Conservation (phyloP, 495 filamentous ascomycete genomes). For the Hypoxylon cercidicola region DNA sequence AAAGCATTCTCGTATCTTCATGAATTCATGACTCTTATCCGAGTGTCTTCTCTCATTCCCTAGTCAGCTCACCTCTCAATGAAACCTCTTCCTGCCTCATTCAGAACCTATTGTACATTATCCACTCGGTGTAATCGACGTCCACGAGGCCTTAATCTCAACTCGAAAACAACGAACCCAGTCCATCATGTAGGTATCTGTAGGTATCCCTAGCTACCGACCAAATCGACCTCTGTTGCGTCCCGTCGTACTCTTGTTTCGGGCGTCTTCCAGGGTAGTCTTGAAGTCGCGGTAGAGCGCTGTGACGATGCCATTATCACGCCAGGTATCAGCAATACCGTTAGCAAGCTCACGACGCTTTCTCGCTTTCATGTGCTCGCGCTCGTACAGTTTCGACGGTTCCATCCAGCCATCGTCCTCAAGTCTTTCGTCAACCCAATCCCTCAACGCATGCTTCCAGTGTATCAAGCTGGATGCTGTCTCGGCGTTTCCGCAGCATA, state of each 20-base stretch:
- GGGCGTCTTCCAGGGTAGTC: conserved; percentile 47
- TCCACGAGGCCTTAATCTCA: too few relatives aligned
- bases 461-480: conserved; percentile 76
- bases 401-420: conserved; percentile 61
- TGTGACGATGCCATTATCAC: conserved; percentile 34
- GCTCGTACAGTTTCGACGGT: conserved; percentile 53
- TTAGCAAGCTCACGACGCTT: conserved; percentile 63
- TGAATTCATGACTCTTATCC: neutral
- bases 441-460: conserved; percentile 79
- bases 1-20: neutral
- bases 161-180: too few relatives aligned
- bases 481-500: conserved; percentile 73
- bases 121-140: too few relatives aligned
- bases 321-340: conserved; percentile 55
- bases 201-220: neutral
- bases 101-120: too few relatives aligned
- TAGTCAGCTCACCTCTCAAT: too few relatives aligned
- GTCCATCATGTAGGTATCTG: neutral
- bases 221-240: conserved; percentile 16
- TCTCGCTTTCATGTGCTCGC: conserved; percentile 56
- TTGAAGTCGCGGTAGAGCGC: conserved; percentile 52
- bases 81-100: too few relatives aligned
- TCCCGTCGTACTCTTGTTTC: conserved; percentile 46
- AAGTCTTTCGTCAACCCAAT: conserved; percentile 73
- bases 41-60: neutral